Base-by-base conservation (phyloP, 78 protist genomes). In the Dictyostelium capitatum region DNA sequence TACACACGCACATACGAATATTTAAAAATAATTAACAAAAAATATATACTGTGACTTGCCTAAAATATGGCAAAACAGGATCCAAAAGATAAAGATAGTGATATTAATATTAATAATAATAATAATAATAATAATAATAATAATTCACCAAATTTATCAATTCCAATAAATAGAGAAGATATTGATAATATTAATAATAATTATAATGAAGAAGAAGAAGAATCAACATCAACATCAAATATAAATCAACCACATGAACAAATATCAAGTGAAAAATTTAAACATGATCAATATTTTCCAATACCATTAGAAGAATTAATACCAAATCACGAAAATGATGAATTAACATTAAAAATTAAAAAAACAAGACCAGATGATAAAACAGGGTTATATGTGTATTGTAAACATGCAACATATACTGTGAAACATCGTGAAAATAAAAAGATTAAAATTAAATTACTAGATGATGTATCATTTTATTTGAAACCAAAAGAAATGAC, bases 401-500 rank as follows among this genome's bases (percentile, higher is more conserved):
- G 62, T 56, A n/a, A 67, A 1, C 10, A 87, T 48, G 46, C 79
- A n/a, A 77, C 65, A 0, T 87, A 87, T 20, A 62, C 53, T 6
- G 83, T 87, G 2, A 87, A 87, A 12, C 41, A 87, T 64, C 30
- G 56, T n/a, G 70, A 77, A 19, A 51, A 53, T 28, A 54, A 59
- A 28, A 73, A 87, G 25, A 25, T 41, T 6, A 87, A 28, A 20
- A 50, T 87, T 14, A 56, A 74, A 46, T 32, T 87, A 30, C 2
- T 87, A 8, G 47, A 48, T 62, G 92, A 87, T 25, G 50, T 87
- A 8, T 77, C 92, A 25, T 87, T 87, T 69, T 77, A 77, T 47
- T 64, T 91, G 41, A 77, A 91, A 28, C 95, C 95, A 20, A 46
- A 72, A 53, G 83, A 80, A 64, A 91, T 91, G 95, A 91, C 95